Evolutionary conservation across 768 basidiomycete species (phyloP).

Genomic region (Mycena rebaudengoi): DNA sequence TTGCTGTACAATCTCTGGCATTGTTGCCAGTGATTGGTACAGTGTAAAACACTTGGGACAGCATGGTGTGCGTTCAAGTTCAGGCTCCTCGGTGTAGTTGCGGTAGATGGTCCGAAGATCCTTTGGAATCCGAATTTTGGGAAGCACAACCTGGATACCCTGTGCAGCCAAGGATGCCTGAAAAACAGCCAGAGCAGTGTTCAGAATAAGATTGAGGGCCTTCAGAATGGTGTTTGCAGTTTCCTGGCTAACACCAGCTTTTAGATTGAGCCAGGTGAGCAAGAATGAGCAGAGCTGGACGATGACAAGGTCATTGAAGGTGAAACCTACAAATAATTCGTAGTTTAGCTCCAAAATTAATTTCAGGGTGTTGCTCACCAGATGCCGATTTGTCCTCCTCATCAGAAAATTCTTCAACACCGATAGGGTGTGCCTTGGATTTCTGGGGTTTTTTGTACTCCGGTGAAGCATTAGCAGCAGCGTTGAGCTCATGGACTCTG

Average conservation of each 20-base stretch:
- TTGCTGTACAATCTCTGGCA: slow-evolving; percentile 19
- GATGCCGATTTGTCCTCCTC: not conserved
- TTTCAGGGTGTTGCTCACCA: not conserved
- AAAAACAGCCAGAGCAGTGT: slow-evolving; percentile 2
- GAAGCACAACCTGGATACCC: slow-evolving; percentile 14
- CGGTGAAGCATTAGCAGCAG: not conserved
- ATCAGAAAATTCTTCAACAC: not conserved
- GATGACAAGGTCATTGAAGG: not conserved
- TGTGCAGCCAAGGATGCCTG: slow-evolving; percentile 8
- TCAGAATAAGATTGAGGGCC: slow-evolving; percentile 20
- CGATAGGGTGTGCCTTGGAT: not conserved
- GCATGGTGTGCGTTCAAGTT: slow-evolving; percentile 14
- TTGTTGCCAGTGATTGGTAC: slow-evolving; percentile 8
- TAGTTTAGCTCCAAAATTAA: not conserved
- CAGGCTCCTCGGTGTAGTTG: slow-evolving; percentile 4
- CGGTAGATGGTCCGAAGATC: slow-evolving; percentile 16
- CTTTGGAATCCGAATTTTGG: slow-evolving; percentile 10
- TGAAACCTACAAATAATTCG: not conserved
- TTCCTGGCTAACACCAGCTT: slow-evolving; percentile 17
- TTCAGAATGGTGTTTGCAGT: slow-evolving; percentile 16
- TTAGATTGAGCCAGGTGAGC: slow-evolving; percentile 20
- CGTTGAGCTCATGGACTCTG: not conserved
- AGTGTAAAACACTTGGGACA: slow-evolving; percentile 21
- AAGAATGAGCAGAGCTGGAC: slow-evolving; percentile 14
- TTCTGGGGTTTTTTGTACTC: not conserved